Evolutionary conservation across 495 filamentous ascomycete species (phyloP).

Genomic region (Penicillium argentinense): DNA sequence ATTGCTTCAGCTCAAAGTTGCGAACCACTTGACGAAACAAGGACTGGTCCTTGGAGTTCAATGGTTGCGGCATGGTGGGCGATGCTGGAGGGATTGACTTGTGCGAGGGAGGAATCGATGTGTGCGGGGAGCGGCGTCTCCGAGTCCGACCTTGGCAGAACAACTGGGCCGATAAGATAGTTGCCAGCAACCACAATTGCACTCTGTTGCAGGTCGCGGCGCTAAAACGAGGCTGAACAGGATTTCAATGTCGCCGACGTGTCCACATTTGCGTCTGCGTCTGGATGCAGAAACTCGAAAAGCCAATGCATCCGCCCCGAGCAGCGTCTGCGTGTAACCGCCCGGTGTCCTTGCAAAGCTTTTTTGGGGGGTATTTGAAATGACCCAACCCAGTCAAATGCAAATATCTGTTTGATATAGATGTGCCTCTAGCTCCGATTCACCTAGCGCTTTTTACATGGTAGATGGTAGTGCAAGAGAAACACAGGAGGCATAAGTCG

Average conservation of each 20-base stretch:
- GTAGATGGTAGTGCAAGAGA: too few species aligned
- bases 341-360: background rate
- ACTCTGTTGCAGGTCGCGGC: too few species aligned
- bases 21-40: conserved; percentile 93
- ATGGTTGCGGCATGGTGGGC: conserved; percentile 71
- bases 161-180: conserved; percentile 28
- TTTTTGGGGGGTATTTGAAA: too few species aligned
- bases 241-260: conserved; percentile 1
- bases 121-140: conserved; percentile 43
- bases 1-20: conserved; percentile 96
- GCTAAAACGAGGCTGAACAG: conserved; percentile 1
- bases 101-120: conserved; percentile 41
- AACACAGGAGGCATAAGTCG: too few species aligned
- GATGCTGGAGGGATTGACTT: conserved; percentile 35
- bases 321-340: background rate
- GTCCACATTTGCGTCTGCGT: background rate
- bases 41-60: conserved; percentile 85
- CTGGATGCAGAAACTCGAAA: background rate
- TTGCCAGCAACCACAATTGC: background rate
- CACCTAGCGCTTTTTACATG: too few species aligned
- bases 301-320: background rate
- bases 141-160: conserved; percentile 35
- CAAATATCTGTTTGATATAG: too few species aligned
- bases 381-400: background rate
- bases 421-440: too few species aligned